Conservation (phyloP, 2,329 filamentous ascomycete species). For the Aspergillus uvarum region DNA sequence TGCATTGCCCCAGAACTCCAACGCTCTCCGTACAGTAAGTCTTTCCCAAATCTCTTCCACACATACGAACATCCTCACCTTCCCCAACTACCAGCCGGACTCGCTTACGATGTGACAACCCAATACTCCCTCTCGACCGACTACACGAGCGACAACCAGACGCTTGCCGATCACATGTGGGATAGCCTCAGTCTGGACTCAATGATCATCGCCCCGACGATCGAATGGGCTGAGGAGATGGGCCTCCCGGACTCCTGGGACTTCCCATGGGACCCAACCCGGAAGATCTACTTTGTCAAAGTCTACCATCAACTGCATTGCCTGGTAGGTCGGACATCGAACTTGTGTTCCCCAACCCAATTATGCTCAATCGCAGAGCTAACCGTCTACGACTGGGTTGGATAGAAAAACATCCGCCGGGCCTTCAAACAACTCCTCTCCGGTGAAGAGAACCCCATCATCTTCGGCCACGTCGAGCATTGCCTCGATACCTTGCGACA, state of each 20-base stretch:
- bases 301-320: slow-evolving; percentile 12
- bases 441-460: neutral
- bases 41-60: neutral
- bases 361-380: no score
- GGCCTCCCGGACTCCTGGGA: slow-evolving; percentile 3
- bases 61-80: neutral
- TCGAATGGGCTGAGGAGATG: slow-evolving; percentile 1
- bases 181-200: slow-evolving; percentile 3
- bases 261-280: slow-evolving; percentile 7
- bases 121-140: slow-evolving; percentile 2
- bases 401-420: neutral
- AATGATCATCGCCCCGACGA: slow-evolving; percentile 7
- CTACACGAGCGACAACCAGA: slow-evolving; percentile 5
- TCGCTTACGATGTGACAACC: neutral
- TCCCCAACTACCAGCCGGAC: neutral
- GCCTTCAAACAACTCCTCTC: neutral
- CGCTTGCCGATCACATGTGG: slow-evolving; percentile 4
- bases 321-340: neutral
- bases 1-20: neutral
- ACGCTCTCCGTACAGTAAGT: neutral
- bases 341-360: no score
- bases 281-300: slow-evolving; percentile 7
- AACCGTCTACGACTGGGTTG: no score
- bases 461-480: slow-evolving; percentile 4
- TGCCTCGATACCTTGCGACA: slow-evolving; percentile 8